These are phyloP conservation scores for Zoysia japonica DNA, from an alignment of 176 grass and related monocot species.

Conservation along the genomic window DNA sequence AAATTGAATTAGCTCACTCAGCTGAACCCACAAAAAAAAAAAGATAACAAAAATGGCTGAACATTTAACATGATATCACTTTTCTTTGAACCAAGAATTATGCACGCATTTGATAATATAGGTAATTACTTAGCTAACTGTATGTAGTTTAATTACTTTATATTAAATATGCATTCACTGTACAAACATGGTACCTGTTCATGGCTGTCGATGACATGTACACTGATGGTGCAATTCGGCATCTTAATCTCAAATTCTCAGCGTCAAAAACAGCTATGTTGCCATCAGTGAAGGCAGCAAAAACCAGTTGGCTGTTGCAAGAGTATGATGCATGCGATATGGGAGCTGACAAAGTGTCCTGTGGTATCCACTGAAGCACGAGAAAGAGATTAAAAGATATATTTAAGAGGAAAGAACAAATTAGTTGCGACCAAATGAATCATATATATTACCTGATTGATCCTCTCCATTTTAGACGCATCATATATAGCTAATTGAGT, in stretches of 20 bases:
- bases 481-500: constrained; percentile 96
- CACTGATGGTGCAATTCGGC: constrained; percentile 66
- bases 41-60: not conserved
- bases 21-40: not conserved
- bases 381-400: constrained; percentile 1
- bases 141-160: not conserved
- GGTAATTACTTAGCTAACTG: not conserved
- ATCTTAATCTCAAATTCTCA: constrained; percentile 91
- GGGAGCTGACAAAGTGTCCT: constrained; percentile 67
- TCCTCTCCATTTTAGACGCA: constrained; percentile 77
- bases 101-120: constrained; percentile 6
- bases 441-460: constrained; percentile 65
- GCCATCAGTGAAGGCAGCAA: constrained; percentile 83
- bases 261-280: constrained; percentile 84
- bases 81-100: not conserved
- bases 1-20: constrained; percentile 9
- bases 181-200: constrained; percentile 50
- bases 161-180: constrained; percentile 6
- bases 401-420: constrained; percentile 16
- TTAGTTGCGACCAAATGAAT: constrained; percentile 23
- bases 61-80: not conserved
- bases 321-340: constrained; percentile 87
- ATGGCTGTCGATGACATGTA: constrained; percentile 55
- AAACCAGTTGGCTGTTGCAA: constrained; percentile 83
- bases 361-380: constrained; percentile 87